These are phyloP conservation scores for Monosporozyma solicola DNA, from an alignment of 805 yeast species.

Conservation along the genomic window DNA sequence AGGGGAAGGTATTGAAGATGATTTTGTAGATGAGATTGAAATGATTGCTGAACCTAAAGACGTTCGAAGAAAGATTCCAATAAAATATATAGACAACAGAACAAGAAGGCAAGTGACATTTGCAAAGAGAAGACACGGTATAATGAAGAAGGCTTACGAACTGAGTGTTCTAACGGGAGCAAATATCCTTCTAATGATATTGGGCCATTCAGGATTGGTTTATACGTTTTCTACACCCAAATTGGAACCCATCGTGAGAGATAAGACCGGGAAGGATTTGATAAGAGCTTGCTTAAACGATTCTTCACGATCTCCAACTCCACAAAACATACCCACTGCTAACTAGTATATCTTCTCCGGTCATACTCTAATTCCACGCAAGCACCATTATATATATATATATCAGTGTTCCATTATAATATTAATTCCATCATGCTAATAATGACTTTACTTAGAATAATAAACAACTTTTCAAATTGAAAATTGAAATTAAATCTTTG, in stretches of 20 bases:
- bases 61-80: conserved; percentile 23
- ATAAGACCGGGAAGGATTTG: conserved; percentile 87
- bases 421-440: background rate
- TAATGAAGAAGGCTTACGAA: conserved; percentile 97
- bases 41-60: conserved; percentile 3
- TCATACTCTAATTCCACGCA: background rate
- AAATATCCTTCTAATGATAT: conserved; percentile 84
- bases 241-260: conserved; percentile 88
- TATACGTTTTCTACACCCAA: conserved; percentile 97
- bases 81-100: conserved; percentile 90
- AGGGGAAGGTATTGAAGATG: conserved; percentile 4
- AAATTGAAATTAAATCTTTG: background rate
- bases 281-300: conserved; percentile 87
- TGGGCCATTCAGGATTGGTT: conserved; percentile 90
- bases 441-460: background rate
- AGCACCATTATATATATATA: background rate
- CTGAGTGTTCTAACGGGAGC: conserved; percentile 92
- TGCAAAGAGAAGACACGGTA: conserved; percentile 94
- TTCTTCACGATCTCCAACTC: background rate
- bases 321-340: background rate
- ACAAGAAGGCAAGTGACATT: conserved; percentile 96
- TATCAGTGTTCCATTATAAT: background rate
- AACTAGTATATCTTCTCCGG: background rate
- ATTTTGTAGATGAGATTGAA: conserved; percentile 6
- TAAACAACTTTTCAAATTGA: background rate